These are phyloP conservation scores for Fusarium sp. DNA, from an alignment of 2,329 filamentous ascomycete species.

Conservation along the genomic window DNA sequence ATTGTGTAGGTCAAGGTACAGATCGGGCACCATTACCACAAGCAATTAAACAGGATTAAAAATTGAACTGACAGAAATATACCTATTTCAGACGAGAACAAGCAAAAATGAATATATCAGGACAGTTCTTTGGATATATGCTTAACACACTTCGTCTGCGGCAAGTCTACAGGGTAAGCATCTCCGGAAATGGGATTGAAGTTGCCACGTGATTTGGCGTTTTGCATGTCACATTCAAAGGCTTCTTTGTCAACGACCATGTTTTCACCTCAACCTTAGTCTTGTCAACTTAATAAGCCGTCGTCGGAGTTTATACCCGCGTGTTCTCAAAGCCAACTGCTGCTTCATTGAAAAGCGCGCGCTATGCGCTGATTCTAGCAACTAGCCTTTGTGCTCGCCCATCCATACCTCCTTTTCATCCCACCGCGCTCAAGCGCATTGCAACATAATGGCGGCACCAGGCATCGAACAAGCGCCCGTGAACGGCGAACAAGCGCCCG, in stretches of 20 bases:
- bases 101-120: neutral
- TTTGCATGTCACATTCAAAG: conserved; percentile 34
- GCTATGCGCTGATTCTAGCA: conserved; percentile 32
- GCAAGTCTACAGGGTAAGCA: conserved; percentile 22
- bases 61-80: too few relatives aligned
- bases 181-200: neutral
- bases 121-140: neutral
- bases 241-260: neutral
- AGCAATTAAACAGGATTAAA: too few relatives aligned
- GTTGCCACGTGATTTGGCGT: conserved; percentile 43
- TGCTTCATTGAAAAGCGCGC: neutral
- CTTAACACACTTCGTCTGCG: neutral
- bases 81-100: neutral
- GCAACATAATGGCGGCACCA: conserved; percentile 36
- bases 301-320: neutral
- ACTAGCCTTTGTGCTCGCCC: conserved; percentile 22
- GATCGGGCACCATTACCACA: too few relatives aligned
- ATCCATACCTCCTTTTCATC: conserved; percentile 17
- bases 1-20: too few relatives aligned
- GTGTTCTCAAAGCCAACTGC: neutral
- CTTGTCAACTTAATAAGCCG: conserved; percentile 10
- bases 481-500: conserved; percentile 25
- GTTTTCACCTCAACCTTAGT: conserved; percentile 1
- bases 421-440: conserved; percentile 9
- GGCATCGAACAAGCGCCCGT: conserved; percentile 35